These are phyloP conservation scores for Xerocomellus chrysenteron DNA, from an alignment of 768 basidiomycete species.

Conservation along the genomic window DNA sequence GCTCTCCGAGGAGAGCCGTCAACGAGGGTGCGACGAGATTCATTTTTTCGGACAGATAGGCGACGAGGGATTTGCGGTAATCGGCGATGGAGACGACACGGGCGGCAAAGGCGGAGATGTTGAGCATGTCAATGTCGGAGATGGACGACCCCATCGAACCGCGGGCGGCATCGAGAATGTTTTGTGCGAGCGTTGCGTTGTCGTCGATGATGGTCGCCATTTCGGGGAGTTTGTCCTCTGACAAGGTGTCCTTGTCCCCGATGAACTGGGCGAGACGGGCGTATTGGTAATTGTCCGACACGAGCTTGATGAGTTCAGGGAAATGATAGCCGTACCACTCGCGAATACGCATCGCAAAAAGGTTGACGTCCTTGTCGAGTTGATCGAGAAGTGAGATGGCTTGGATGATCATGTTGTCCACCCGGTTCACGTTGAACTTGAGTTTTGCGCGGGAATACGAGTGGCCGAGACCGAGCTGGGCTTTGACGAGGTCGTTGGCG, in stretches of 20 bases:
- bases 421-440: conserved; percentile 95
- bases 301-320: conserved; percentile 91
- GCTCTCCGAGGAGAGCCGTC: conserved; percentile 87
- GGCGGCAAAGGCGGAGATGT: conserved; percentile 87
- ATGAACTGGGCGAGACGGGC: conserved; percentile 84
- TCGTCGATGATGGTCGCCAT: conserved; percentile 80
- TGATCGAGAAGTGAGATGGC: conserved; percentile 98
- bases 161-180: conserved; percentile 90
- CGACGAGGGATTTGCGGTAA: conserved; percentile 87
- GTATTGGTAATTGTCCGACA: conserved; percentile 93
- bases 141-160: conserved; percentile 94
- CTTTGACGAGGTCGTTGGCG: conserved; percentile 82
- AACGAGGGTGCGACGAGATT: conserved; percentile 93
- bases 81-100: conserved; percentile 91
- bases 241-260: conserved; percentile 81
- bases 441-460: conserved; percentile 97
- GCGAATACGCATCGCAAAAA: conserved; percentile 96
- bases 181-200: conserved; percentile 82
- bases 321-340: conserved; percentile 99
- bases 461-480: conserved; percentile 96
- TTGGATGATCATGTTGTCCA: conserved; percentile 99
- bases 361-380: conserved; percentile 98
- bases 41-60: conserved; percentile 95
- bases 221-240: conserved; percentile 77
- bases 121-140: conserved; percentile 91